Evolutionary conservation across 768 basidiomycete species (phyloP), one percentile per base, ranked within the genome.

Genomic region (Dacryopinax primogenitus): DNA sequence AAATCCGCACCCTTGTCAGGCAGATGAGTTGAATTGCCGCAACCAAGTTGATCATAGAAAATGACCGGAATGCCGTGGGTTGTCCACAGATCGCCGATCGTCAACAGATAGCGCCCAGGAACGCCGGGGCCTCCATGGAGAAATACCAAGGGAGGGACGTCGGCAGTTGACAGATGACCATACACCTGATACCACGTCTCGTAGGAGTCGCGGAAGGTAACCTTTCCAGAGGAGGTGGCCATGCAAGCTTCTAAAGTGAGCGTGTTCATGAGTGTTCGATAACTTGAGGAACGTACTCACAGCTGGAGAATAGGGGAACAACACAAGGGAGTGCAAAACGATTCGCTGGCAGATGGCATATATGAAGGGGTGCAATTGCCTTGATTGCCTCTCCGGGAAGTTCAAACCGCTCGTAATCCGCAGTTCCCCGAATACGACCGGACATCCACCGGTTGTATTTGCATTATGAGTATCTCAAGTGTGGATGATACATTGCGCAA

Each of bases 11-110:
- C 68, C 39, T 76, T 78, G 64, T 75, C 73, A 1, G 69, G 74
- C 0, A 76, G 74, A 63, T 79, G 81, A 15, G 81, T 79, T 1
- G 81, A 82, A 51, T 71, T 69, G 11, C 77, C 79, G 67, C 70
- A 77, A 7, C 83, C 83, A 47, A 85, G 65, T 69, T 84, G 84
- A 70, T 82, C 82, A 72, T 84, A 84, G 51, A 83, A 69, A 39
- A 85, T 69, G 68, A 84, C 74, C 0, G 80, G 77, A 51, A 80
- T 81, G 33, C 67, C 58, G 64, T 74, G 69, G 11, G 71, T 68
- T 3, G 66, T 65, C 28, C 76, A 74, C 51, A 83, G 74, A 47
- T 79, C 77, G 37, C 75, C 70, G 67, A 80, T 68, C 36, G 74
- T 66, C 36, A 76, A 72, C 18, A 82, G 71, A 69, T 80, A 80